Conservation (phyloP, 2,329 filamentous ascomycete genomes). For the Claviceps pusilla region DNA sequence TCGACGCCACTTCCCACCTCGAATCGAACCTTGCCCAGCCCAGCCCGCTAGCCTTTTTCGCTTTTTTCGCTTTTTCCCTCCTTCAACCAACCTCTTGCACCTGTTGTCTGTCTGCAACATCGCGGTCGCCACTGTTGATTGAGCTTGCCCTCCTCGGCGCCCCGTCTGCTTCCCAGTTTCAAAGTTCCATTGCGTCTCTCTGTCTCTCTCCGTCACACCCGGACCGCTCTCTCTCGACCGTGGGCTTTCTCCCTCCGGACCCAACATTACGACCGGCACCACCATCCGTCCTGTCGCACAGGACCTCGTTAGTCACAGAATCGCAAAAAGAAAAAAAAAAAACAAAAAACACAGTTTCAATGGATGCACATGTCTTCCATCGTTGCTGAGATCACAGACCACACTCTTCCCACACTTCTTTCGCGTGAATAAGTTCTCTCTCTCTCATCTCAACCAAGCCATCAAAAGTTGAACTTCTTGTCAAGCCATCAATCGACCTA, state of each 20-base stretch:
- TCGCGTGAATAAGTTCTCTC: background rate
- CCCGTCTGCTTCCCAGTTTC: background rate
- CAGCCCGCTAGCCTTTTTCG: background rate
- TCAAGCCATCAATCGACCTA: background rate
- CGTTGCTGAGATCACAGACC: background rate
- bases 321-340: background rate
- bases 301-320: background rate
- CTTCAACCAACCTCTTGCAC: background rate
- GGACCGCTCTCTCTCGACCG: background rate
- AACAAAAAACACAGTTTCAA: conserved; percentile 1
- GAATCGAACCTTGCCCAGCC: conserved; percentile 1
- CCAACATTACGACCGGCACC: background rate
- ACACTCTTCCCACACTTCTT: background rate
- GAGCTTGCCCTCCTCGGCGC: background rate
- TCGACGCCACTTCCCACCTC: conserved; percentile 2
- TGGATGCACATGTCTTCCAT: conserved; percentile 1
- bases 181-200: background rate
- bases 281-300: background rate
- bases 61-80: background rate
- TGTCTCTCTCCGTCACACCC: background rate
- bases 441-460: background rate
- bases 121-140: background rate
- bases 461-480: background rate
- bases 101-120: background rate
- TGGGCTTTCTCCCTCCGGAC: background rate